Evolutionary conservation across 768 basidiomycete species (phyloP).

Genomic region (Roridomyces roridus): DNA sequence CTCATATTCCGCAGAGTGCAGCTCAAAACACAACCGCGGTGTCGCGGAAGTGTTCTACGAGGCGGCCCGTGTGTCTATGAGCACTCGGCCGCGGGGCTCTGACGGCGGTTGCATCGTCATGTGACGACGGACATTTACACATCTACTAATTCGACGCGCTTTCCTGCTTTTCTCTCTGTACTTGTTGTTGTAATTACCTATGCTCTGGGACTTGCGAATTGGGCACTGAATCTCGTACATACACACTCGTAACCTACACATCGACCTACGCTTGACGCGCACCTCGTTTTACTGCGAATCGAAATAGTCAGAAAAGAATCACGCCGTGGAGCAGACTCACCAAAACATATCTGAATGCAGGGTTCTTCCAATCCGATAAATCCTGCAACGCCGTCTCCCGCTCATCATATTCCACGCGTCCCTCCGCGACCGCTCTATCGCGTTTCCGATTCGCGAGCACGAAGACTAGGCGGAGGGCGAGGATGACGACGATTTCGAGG

Average conservation of each 20-base stretch:
- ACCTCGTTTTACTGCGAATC: too few relatives aligned
- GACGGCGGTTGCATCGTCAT: constrained; percentile 64
- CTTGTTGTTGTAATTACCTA: too few relatives aligned
- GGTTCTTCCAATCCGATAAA: constrained; percentile 33
- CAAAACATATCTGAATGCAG: constrained; percentile 30
- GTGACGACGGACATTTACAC: constrained; percentile 41
- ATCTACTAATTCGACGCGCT: constrained; percentile 13
- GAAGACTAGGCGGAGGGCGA: constrained; percentile 31
- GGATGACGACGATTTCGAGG: constrained; percentile 31
- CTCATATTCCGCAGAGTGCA: constrained; percentile 72
- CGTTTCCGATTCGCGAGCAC: constrained; percentile 21
- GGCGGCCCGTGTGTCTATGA: constrained; percentile 84
- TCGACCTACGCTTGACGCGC: too few relatives aligned
- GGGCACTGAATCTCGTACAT: neutral
- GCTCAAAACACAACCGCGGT: constrained; percentile 95
- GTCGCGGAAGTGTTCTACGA: constrained; percentile 94
- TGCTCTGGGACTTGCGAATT: too few relatives aligned
- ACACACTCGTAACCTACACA: neutral
- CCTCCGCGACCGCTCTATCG: constrained; percentile 28
- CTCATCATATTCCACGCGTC: constrained; percentile 26
- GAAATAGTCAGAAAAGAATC: too few relatives aligned
- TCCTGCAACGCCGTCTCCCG: constrained; percentile 24
- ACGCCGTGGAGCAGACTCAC: too few relatives aligned
- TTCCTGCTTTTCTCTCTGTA: constrained; percentile 7
- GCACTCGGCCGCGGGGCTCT: constrained; percentile 72